Conservation (phyloP, 2,329 filamentous ascomycete genomes). For the Epicoccum nigrum region DNA sequence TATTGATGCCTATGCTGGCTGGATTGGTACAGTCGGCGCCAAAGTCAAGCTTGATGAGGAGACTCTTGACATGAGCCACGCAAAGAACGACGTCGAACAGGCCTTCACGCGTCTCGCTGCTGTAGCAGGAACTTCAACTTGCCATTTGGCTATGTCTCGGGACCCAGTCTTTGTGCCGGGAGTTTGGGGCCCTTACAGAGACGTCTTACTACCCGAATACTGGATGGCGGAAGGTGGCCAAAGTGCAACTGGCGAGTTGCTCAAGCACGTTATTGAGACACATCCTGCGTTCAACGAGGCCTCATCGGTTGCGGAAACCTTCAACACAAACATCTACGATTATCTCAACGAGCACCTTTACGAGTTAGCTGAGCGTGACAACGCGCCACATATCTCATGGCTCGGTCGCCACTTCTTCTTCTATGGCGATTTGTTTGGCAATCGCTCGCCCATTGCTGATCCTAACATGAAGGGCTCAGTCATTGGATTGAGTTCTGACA, state of each 20-base stretch:
- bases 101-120: slow-evolving; percentile 92
- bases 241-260: slow-evolving; percentile 90
- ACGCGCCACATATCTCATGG: slow-evolving; percentile 80
- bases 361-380: slow-evolving; percentile 71
- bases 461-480: slow-evolving; percentile 90
- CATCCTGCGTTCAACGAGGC: slow-evolving; percentile 89
- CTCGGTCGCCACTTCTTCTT: slow-evolving; percentile 96
- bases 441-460: slow-evolving; percentile 91
- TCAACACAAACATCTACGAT: slow-evolving; percentile 90
- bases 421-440: slow-evolving; percentile 97
- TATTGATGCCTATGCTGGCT: slow-evolving; percentile 97
- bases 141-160: slow-evolving; percentile 93
- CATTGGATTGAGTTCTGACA: slow-evolving; percentile 86
- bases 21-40: slow-evolving; percentile 98
- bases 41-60: slow-evolving; percentile 79
- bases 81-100: slow-evolving; percentile 86
- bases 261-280: slow-evolving; percentile 93
- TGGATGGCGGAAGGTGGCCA: slow-evolving; percentile 99
- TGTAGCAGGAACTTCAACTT: slow-evolving; percentile 95
- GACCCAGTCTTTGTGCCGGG: slow-evolving; percentile 92
- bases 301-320: slow-evolving; percentile 76
- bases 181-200: slow-evolving; percentile 96
- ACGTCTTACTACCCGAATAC: slow-evolving; percentile 87
- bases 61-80: slow-evolving; percentile 68
- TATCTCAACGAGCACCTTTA: slow-evolving; percentile 88